Evolutionary conservation across 768 basidiomycete species (phyloP).

Genomic region (Sarcodon sp.): DNA sequence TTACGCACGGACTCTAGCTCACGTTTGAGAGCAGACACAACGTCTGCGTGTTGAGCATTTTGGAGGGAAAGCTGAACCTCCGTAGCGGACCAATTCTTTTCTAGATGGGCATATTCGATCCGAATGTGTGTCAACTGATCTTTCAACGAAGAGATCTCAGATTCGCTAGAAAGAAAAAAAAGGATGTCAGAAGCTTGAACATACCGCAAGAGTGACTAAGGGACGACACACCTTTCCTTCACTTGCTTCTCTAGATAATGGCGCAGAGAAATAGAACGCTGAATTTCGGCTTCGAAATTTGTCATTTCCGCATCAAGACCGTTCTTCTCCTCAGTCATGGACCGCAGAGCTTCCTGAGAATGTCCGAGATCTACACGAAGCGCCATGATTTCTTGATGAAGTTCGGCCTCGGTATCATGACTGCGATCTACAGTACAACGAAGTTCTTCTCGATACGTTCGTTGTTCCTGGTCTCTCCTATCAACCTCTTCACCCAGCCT

Average conservation of each 20-base stretch:
- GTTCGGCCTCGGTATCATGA: conserved; percentile 9
- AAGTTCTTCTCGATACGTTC: conserved; percentile 11
- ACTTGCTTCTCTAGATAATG: conserved; percentile 52
- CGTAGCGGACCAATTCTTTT: conserved; percentile 45
- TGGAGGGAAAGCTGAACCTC: conserved; percentile 58
- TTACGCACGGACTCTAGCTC: conserved; percentile 41
- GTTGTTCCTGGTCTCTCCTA: conserved; percentile 5
- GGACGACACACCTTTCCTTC: conserved; percentile 39
- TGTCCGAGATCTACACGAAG: conserved; percentile 29
- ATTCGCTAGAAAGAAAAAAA: conserved; percentile 27
- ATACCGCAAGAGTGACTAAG: background rate
- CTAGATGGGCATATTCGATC: conserved; percentile 33
- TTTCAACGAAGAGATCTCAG: conserved; percentile 24
- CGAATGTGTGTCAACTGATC: conserved; percentile 27
- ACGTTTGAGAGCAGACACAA: conserved; percentile 40
- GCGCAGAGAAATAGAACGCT: conserved; percentile 46
- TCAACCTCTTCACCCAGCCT: conserved; percentile 5
- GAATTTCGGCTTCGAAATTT: conserved; percentile 47
- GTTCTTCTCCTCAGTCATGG: conserved; percentile 36
- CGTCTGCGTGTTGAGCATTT: conserved; percentile 53
- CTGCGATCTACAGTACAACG: conserved; percentile 1
- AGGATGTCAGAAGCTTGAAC: conserved; percentile 1
- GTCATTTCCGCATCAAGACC: conserved; percentile 43
- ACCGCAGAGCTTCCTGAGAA: conserved; percentile 20
- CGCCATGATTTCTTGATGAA: conserved; percentile 22